A percentile compares a stretch with the other conserved stretches of the same genome.
These are phyloP conservation scores for Vairimorpha ceranae DNA, from an alignment of 371 early-diverging fungal species.

Conservation along the genomic window DNA sequence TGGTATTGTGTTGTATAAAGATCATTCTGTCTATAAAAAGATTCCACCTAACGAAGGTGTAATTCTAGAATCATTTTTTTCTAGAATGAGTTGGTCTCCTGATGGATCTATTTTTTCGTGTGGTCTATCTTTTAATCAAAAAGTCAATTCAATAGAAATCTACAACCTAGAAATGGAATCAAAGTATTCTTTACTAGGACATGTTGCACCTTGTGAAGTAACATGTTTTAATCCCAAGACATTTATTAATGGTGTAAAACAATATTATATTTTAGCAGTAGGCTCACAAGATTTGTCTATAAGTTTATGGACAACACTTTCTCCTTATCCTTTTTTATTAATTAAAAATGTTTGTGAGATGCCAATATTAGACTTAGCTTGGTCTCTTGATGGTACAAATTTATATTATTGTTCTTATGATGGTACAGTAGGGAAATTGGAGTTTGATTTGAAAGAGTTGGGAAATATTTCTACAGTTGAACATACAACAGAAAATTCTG, in stretches of 20 bases:
- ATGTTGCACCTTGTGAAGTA: slow-evolving; percentile 59
- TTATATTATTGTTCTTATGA: slow-evolving; percentile 59
- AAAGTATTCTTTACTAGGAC: slow-evolving; percentile 59
- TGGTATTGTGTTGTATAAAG: slow-evolving; percentile 49
- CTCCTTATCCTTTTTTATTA: slow-evolving; percentile 58
- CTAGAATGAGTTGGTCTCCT: slow-evolving; percentile 56
- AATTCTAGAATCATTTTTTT: slow-evolving; percentile 58
- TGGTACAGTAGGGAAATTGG: slow-evolving; percentile 56
- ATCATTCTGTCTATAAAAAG: slow-evolving; percentile 16
- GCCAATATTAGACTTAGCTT: slow-evolving; percentile 61
- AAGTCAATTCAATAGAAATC: slow-evolving; percentile 51
- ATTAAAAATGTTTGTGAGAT: slow-evolving; percentile 57
- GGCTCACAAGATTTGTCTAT: slow-evolving; percentile 61
- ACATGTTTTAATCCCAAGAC: slow-evolving; percentile 49
- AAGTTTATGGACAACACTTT: slow-evolving; percentile 57
- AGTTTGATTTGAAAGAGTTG: slow-evolving; percentile 47
- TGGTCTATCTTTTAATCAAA: slow-evolving; percentile 57
- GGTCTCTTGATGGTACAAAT: slow-evolving; percentile 46
- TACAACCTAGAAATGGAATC: slow-evolving; percentile 31
- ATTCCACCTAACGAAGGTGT: slow-evolving; percentile 42
- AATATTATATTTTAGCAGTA: slow-evolving; percentile 53
- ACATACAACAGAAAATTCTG: slow-evolving; percentile 24
- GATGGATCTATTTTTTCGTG: slow-evolving; percentile 56
- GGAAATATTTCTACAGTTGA: slow-evolving; percentile 35
- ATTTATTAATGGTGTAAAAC: not conserved